Percentiles rank a stretch among this genome's conserved stretches.
Conservation (phyloP, 108 stramenopile species). For the Nitzschia inconspicua region DNA sequence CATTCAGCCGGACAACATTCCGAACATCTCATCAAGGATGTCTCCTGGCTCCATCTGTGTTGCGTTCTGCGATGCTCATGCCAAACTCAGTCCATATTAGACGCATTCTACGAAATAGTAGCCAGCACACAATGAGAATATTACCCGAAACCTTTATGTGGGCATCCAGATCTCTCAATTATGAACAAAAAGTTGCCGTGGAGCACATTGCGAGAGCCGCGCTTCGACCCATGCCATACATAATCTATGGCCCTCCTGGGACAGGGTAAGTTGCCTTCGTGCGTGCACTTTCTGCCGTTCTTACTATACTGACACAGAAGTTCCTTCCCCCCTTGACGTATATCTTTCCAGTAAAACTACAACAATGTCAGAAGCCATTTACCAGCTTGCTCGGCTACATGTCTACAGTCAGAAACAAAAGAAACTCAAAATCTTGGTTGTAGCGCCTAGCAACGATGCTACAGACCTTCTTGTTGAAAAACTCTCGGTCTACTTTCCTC, state of each 20-base stretch:
- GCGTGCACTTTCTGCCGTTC: too few relatives aligned
- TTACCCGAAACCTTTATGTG: background rate
- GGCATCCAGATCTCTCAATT: slow-evolving; percentile 21
- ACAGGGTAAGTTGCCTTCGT: slow-evolving; percentile 23
- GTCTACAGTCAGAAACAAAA: slow-evolving; percentile 3
- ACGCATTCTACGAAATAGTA: too few relatives aligned
- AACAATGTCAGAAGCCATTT: slow-evolving; percentile 55
- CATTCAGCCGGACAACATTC: slow-evolving; percentile 42
- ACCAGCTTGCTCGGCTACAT: slow-evolving; percentile 31
- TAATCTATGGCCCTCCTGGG: slow-evolving; percentile 68
- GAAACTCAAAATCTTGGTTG: slow-evolving; percentile 43
- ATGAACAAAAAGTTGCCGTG: slow-evolving; percentile 52
- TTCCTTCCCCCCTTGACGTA: background rate
- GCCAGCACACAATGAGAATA: background rate
- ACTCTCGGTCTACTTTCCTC: slow-evolving; percentile 26
- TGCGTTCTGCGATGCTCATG: slow-evolving; percentile 19
- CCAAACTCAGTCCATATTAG: slow-evolving; percentile 4
- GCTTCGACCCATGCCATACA: slow-evolving; percentile 46
- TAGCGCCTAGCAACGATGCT: slow-evolving; percentile 63
- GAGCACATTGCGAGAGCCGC: slow-evolving; percentile 21
- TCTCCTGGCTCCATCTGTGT: background rate
- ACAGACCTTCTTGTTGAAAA: slow-evolving; percentile 56
- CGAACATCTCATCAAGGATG: slow-evolving; percentile 43
- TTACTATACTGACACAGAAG: background rate
- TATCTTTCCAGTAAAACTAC: slow-evolving; percentile 43